Evolutionary conservation across 2,329 filamentous ascomycete genomes (phyloP), one percentile per base, ranked within the genome.

Genomic region (Aspergillus neoniger): DNA sequence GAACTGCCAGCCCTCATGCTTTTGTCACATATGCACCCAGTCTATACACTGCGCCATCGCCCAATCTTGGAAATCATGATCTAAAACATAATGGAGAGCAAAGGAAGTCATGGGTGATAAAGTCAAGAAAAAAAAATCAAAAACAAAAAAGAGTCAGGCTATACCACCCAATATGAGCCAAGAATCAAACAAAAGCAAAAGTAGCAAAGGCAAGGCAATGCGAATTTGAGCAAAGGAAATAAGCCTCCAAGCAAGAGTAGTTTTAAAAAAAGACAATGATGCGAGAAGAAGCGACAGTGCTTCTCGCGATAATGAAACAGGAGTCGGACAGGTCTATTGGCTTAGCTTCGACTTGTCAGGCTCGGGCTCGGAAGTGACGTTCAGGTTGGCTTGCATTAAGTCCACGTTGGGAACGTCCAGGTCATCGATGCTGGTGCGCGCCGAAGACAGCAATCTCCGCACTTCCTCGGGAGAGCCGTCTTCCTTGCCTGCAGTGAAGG

Each of bases 1-100:
- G 19, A 63, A 61, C 54, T 63, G 66, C 67, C 66, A 55, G 59
- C 47, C 63, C 65, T 63, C 63, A 71, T 70, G 67, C 69, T 69
- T 70, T 69, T 69, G 63, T 67, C 65, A 67, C 67, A 72, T 54
- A 74, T 74, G 71, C 72, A 73, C 71, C 69, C 69, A 69, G 59
- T 75, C 72, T 75, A 74, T 74, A 61, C 71, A 66, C 66, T 73
- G 72, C 73, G 72, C 73, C 73, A 61, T 62, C 55, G 55, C 64
- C 71, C 54, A 60, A 52, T 66, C 63, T 70, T 66, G 58, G 12
- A 63, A 61, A 59, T 68, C 67, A 67, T 68, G 63, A 62, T 67
- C 61, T 68, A 67, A 66, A 63, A 62, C 41, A 60, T n/a, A 59
- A 58, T 44, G 61, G 57, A 62, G 55, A 44, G 38, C 32, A 14